Evolutionary conservation across 2,329 filamentous ascomycete species (phyloP), one percentile per base, ranked within the genome.

Genomic region (Ascochyta clinopodiicola): DNA sequence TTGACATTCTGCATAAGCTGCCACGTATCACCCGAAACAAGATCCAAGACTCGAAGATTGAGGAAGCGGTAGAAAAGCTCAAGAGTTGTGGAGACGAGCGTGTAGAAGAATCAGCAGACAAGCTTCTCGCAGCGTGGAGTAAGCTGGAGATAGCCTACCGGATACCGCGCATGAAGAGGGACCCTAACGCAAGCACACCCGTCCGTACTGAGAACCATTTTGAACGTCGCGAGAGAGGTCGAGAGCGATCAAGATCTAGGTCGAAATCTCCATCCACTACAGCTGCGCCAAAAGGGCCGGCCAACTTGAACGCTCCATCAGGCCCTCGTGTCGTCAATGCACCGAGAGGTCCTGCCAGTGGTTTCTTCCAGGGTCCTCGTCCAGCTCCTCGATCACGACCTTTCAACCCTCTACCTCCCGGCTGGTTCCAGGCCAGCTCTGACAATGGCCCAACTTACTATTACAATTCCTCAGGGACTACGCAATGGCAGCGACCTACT

Each of bases 21-120:
- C 95, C 95, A 0, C 88, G 94, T 9, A 81, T 98, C 44, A 98
- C 95, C 19, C 88, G 92, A 56, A 99, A 99, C 81, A 99, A 99
- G 78, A 97, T 99, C 55, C 88, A 91, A 62, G 93, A 96, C 69
- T 96, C 95, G 8, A 96, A 96, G 68, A 97, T 99, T 59, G 95
- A 98, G 74, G 83, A 87, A 2, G 89, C 89, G 0, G 84, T 99
- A 37, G 81, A 91, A 67, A 83, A 84, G 3, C 79, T 98, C 46
- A 84, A 82, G 1, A 78, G 78, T 12, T 89, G 86, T 17, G 86
- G 88, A 8, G 88, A 96, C 69, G 86, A 91, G 59, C 83, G 89
- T 56, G 91, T 99, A 19, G 84, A 88, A 24, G 82, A 84, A 19
- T 88, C 88, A 68, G 87, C 94, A 5, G 84, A 83, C 50, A 82